Evolutionary conservation across 2,329 filamentous ascomycete genomes (phyloP).

Genomic region (Fusarium poae): DNA sequence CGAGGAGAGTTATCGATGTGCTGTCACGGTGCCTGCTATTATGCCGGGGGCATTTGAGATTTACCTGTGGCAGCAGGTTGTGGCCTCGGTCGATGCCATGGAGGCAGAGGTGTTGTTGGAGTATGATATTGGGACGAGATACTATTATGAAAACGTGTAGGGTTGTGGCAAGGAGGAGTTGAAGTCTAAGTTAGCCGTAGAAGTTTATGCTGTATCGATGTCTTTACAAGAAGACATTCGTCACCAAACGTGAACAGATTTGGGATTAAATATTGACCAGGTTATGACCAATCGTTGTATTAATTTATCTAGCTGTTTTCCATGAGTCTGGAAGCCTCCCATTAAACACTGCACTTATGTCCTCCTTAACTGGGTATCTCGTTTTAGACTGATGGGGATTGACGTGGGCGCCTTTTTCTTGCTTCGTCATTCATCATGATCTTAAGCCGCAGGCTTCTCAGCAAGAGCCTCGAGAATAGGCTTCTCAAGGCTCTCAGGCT

Average conservation of each 20-base stretch:
- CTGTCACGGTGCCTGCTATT: constrained; percentile 53
- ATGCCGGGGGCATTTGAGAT: constrained; percentile 57
- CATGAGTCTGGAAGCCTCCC: constrained; percentile 11
- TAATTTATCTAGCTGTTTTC: constrained; percentile 20
- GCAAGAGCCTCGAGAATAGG: constrained; percentile 79
- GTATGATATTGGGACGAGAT: constrained; percentile 59
- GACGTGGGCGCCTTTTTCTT: not conserved
- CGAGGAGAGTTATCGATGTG: constrained; percentile 53
- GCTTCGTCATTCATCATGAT: not conserved
- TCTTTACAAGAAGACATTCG: not conserved
- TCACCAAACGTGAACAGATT: not conserved
- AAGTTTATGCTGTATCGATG: not conserved
- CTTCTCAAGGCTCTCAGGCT: constrained; percentile 84
- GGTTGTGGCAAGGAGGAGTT: no score
- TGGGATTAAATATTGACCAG: not conserved
- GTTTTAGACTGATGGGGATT: constrained; percentile 28
- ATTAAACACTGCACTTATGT: constrained; percentile 21
- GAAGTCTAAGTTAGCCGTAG: not conserved
- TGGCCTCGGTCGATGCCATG: constrained; percentile 54
- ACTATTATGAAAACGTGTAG: constrained; percentile 55
- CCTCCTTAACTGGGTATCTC: constrained; percentile 38
- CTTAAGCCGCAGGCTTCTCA: constrained; percentile 32
- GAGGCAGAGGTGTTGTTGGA: constrained; percentile 58
- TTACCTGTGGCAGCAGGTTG: constrained; percentile 55
- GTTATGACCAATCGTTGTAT: constrained; percentile 10